A percentile compares a stretch with the other conserved stretches of the same genome.
These are phyloP conservation scores for Pseudogymnoascus sp. DNA, from an alignment of 2,329 filamentous ascomycete species.

Conservation along the genomic window DNA sequence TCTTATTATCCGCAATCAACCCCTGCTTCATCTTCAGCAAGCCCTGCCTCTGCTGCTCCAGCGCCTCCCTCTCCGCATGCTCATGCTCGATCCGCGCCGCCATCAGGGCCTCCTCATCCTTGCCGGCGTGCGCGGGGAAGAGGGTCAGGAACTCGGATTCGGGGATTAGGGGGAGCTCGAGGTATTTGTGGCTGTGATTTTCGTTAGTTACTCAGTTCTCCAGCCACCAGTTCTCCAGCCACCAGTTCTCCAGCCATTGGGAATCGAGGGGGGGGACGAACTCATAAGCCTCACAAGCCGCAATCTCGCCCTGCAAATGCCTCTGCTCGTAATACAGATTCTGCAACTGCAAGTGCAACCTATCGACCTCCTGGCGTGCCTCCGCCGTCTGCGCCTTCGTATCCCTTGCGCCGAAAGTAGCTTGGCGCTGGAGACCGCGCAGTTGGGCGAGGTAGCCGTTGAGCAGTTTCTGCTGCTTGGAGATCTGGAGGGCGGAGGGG, in stretches of 20 bases:
- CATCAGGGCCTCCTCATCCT: conserved; percentile 75
- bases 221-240: background rate
- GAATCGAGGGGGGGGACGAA: conserved; percentile 38
- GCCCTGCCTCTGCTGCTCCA: conserved; percentile 78
- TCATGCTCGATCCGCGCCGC: conserved; percentile 88
- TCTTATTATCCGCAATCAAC: conserved; percentile 72
- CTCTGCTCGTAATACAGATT: conserved; percentile 96
- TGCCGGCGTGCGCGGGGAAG: conserved; percentile 65
- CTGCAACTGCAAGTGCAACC: conserved; percentile 83
- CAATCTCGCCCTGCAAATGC: conserved; percentile 82
- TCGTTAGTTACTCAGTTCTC: background rate
- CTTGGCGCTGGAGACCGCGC: conserved; percentile 73
- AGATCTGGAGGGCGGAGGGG: conserved; percentile 49
- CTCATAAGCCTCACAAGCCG: conserved; percentile 86
- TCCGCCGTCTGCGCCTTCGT: conserved; percentile 84
- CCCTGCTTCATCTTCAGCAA: conserved; percentile 65
- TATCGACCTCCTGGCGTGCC: conserved; percentile 82
- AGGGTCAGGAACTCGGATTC: conserved; percentile 70
- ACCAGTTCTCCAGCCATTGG: background rate
- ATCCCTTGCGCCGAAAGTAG: conserved; percentile 70
- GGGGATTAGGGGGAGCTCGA: conserved; percentile 75
- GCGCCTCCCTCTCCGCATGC: conserved; percentile 68
- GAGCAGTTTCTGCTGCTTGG: conserved; percentile 71
- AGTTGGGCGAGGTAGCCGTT: conserved; percentile 72
- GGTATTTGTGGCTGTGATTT: conserved; percentile 67